Evolutionary conservation across 306 rosid genomes (phyloP).

Genomic region (Acacia acuminata): DNA sequence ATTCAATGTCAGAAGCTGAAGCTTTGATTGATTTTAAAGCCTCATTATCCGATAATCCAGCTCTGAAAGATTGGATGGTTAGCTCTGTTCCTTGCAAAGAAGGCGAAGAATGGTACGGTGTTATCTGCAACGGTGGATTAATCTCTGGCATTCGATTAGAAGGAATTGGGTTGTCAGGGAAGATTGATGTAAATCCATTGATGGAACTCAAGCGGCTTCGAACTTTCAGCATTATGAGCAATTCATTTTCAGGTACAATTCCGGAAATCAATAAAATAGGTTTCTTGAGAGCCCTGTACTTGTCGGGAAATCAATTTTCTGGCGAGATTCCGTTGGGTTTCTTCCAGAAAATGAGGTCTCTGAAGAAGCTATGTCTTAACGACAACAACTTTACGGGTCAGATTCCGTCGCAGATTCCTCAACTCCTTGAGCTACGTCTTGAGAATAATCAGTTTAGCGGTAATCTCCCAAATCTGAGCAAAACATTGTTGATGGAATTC

Average conservation of each 20-base stretch:
- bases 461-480: conserved; percentile 41
- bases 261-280: conserved; percentile 61
- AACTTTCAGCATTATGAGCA: conserved; percentile 54
- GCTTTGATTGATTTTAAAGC: conserved; percentile 58
- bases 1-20: conserved; percentile 54
- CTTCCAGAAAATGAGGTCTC: conserved; percentile 54
- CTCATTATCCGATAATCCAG: conserved; percentile 43
- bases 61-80: conserved; percentile 49
- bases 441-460: conserved; percentile 73
- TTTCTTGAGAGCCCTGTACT: conserved; percentile 53
- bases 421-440: conserved; percentile 55
- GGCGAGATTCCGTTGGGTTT: conserved; percentile 61
- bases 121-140: conserved; percentile 41
- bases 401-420: conserved; percentile 49
- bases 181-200: conserved; percentile 48
- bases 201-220: conserved; percentile 48
- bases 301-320: conserved; percentile 64
- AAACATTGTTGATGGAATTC: conserved; percentile 31
- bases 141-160: conserved; percentile 59
- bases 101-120: conserved; percentile 51
- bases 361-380: conserved; percentile 69
- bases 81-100: conserved; percentile 45
- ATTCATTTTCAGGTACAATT: conserved; percentile 63
- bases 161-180: conserved; percentile 50
- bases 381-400: conserved; percentile 59